Base-by-base conservation (phyloP, 2,329 filamentous ascomycete genomes). In the Trichoderma asperellum region DNA sequence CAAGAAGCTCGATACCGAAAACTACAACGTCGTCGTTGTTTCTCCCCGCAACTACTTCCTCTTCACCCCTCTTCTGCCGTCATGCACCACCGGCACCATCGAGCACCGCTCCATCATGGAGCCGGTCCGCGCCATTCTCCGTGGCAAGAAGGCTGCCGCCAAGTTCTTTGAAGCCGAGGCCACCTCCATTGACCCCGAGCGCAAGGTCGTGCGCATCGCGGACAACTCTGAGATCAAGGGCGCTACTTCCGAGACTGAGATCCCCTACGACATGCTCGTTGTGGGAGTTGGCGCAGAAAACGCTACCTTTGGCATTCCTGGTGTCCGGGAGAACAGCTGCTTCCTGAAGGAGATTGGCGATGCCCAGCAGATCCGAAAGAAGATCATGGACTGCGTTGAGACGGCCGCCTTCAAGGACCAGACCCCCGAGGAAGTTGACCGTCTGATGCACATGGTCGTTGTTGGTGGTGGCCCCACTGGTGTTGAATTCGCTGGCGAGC, bases 61-160 rank as follows among this genome's bases (percentile, higher is more conserved):
- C 75, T 99, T 99, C 87, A 99, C 96, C 35, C 96, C 96, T 71
- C 89, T 99, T 70, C 89, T 99, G 71, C 96, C 96, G 73, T 98
- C 95, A 79, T 99, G 96, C 84, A 98, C 96, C 64, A 97, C 95
- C 74, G 96, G 96, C 77, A 92, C 93, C 76, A 96, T 99, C 81
- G 96, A 99, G 87, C 96, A 98, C 85, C 93, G 96, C 80, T 98
- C 94, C 78, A 99, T 99, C 83, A 99, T 99, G 96, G 96, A 99
- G 85, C 96, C 96, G 69, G 91, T 99, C 76, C 93, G 96, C 79
- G 93, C 96, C 80, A 97, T 99, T 81, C 88, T 97, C 75, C 92
- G 94, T 78, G 92, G 96, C 84, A 98, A 98, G 88, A 94, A 93
- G 83, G 92, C 93, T 73, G 87, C 90, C 60, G 96, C 97, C 80